Percentiles rank a stretch among this genome's conserved stretches.
phyloP scores from a whole-genome alignment of 1,284 basidiomycete species.

The Wolfiporia cocos region DNA sequence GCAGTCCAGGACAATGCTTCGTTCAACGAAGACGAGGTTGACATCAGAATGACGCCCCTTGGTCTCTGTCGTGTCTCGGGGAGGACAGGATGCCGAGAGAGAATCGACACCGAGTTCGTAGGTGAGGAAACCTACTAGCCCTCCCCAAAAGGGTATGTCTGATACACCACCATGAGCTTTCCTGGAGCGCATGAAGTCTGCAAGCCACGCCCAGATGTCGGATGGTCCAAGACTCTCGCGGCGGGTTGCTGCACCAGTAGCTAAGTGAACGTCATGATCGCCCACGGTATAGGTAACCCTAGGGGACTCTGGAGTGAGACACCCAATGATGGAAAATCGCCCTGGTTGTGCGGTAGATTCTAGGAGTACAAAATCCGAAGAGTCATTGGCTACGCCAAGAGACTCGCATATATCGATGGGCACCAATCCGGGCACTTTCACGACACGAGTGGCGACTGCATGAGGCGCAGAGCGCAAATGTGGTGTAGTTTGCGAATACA shows the following conservation, averaged over 20 bases:
- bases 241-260: conserved; percentile 11
- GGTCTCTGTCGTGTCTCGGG: conserved; percentile 14
- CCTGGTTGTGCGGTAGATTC: conserved; percentile 73
- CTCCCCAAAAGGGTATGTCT: conserved; percentile 73
- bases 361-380: conserved; percentile 61
- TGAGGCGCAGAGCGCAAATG: conserved; percentile 11
- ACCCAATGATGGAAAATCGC: conserved; percentile 66
- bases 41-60: conserved; percentile 53
- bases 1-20: conserved; percentile 66
- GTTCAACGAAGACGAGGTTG: conserved; percentile 68
- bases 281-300: conserved; percentile 54
- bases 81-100: conserved; percentile 33
- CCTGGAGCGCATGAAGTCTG: conserved; percentile 53
- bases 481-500: conserved; percentile 8
- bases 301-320: conserved; percentile 41
- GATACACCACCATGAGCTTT: conserved; percentile 40
- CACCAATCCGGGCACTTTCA: conserved; percentile 37
- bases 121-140: conserved; percentile 64
- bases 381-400: conserved; percentile 50
- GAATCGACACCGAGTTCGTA: conserved; percentile 69
- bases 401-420: conserved; percentile 49
- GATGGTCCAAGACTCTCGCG: conserved; percentile 29
- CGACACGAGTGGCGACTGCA: conserved; percentile 32
- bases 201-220: conserved; percentile 69
- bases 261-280: conserved; percentile 40